These are phyloP conservation scores for Pisolithus thermaeus DNA, from an alignment of 1,284 basidiomycete species.

Conservation along the genomic window DNA sequence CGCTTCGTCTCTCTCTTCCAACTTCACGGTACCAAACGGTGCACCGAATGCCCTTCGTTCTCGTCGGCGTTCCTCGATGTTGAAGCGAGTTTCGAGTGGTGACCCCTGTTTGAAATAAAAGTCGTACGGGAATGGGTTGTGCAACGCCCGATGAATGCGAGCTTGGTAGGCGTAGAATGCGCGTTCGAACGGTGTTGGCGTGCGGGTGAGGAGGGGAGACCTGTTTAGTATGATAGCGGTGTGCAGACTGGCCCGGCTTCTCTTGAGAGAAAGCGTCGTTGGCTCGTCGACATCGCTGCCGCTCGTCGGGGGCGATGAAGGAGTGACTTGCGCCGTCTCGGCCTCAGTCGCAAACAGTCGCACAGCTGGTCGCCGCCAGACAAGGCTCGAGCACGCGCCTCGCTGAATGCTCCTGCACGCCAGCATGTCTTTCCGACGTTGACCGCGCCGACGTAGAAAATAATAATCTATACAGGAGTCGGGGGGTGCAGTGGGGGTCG, in stretches of 20 bases:
- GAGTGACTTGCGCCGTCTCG: not conserved
- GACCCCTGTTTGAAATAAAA: constrained; percentile 97
- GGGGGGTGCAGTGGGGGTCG: not conserved
- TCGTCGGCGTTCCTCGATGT: constrained; percentile 62
- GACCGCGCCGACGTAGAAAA: not conserved
- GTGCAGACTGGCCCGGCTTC: constrained; percentile 26
- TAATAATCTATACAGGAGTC: not conserved
- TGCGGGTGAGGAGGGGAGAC: constrained; percentile 75
- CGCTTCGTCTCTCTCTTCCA: constrained; percentile 46
- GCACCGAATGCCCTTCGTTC: constrained; percentile 69
- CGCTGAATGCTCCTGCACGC: constrained; percentile 30
- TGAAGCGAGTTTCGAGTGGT: constrained; percentile 79
- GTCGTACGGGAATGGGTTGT: constrained; percentile 84
- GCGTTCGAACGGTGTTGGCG: constrained; percentile 73
- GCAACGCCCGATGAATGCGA: constrained; percentile 77
- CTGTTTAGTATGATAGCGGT: constrained; percentile 78
- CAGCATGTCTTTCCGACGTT: constrained; percentile 25
- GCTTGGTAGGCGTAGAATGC: constrained; percentile 87
- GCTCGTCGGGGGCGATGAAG: constrained; percentile 2
- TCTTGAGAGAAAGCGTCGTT: constrained; percentile 7
- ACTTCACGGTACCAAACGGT: constrained; percentile 40
- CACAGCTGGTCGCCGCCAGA: constrained; percentile 1
- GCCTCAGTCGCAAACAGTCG: constrained; percentile 35
- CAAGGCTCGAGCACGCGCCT: constrained; percentile 17
- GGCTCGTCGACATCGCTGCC: not conserved